These are phyloP conservation scores for Boletus nobilissimus DNA, from an alignment of 1,284 basidiomycete species.

Conservation along the genomic window DNA sequence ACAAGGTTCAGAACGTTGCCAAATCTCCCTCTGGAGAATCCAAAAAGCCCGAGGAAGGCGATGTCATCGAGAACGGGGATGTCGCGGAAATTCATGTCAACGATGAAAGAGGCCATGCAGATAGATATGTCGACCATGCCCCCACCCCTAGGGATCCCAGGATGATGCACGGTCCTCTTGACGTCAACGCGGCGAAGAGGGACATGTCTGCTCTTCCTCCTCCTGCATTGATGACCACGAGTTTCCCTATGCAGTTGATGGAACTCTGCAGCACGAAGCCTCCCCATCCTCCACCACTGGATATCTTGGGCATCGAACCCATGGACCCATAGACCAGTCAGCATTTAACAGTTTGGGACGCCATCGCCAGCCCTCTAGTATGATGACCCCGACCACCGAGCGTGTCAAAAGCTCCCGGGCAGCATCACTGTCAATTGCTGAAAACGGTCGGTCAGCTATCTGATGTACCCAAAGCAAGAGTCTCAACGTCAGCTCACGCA, in stretches of 20 bases:
- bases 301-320: slow-evolving; percentile 91
- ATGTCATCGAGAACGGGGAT: slow-evolving; percentile 49
- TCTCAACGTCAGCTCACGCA: slow-evolving; percentile 82
- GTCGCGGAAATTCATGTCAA: slow-evolving; percentile 38
- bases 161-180: slow-evolving; percentile 78
- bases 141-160: slow-evolving; percentile 49
- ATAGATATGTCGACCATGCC: slow-evolving; percentile 66
- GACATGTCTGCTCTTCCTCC: slow-evolving; percentile 57
- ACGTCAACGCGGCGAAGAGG: slow-evolving; percentile 61
- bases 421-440: slow-evolving; percentile 93
- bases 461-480: slow-evolving; percentile 84
- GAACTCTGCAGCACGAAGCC: slow-evolving; percentile 94
- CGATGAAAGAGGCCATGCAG: slow-evolving; percentile 64
- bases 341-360: slow-evolving; percentile 63
- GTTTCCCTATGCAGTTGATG: slow-evolving; percentile 98
- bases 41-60: slow-evolving; percentile 52
- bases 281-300: slow-evolving; percentile 87
- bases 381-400: slow-evolving; percentile 61
- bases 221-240: slow-evolving; percentile 68
- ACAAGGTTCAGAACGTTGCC: slow-evolving; percentile 41
- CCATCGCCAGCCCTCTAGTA: slow-evolving; percentile 56
- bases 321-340: slow-evolving; percentile 67
- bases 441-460: slow-evolving; percentile 88
- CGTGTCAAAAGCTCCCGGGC: slow-evolving; percentile 94
- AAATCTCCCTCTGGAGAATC: slow-evolving; percentile 34